Evolutionary conservation across 129 eudicot species (phyloP), one percentile per base, ranked within the genome.

Genomic region (Arctium minus): DNA sequence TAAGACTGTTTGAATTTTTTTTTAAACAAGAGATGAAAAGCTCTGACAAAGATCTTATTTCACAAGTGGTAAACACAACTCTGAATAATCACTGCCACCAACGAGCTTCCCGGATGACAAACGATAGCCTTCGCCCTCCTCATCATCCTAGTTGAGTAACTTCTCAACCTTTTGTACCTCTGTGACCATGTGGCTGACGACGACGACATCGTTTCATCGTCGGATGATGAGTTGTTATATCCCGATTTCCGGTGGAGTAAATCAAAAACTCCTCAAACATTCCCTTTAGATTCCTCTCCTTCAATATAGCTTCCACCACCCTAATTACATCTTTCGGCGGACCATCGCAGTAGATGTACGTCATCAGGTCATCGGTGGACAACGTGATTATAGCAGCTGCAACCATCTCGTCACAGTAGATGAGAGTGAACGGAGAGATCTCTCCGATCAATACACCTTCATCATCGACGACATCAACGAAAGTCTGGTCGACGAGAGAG

Each of bases 311-410:
- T 36, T 88, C 86, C 69, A 93, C 92, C 13, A 91, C 80, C 79
- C 75, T 79, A 2, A 89, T 76, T 10, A 93, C 80, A 64, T 90
- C 97, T 53, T 95, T 93, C 0, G 97, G 92, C 17, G 97, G 97
- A 3, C 97, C 97, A 0, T 92, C 94, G 40, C 94, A 89, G 70
- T 95, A 97, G 10, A 92, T 88, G 83, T 91, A 95, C 46, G 93
- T 87, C 97, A 95, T 88, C 0, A 93, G 97, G 68, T 95, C 99
- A 1, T 94, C 94, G 0, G 94, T 89, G 0, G 99, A 87, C n/a
- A 95, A 87, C 11, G 98, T 92, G 32, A 81, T 30, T 53, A 95
- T 81, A 2, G 97, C 98, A 2, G 93, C 93, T 1, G 90, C 88
- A 3, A 87, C 92, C 35, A 87, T 87, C 81, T 95, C 97, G 44